These are phyloP conservation scores for Claviceps sorghi DNA, from an alignment of 2,329 filamentous ascomycete genomes.

Conservation along the genomic window DNA sequence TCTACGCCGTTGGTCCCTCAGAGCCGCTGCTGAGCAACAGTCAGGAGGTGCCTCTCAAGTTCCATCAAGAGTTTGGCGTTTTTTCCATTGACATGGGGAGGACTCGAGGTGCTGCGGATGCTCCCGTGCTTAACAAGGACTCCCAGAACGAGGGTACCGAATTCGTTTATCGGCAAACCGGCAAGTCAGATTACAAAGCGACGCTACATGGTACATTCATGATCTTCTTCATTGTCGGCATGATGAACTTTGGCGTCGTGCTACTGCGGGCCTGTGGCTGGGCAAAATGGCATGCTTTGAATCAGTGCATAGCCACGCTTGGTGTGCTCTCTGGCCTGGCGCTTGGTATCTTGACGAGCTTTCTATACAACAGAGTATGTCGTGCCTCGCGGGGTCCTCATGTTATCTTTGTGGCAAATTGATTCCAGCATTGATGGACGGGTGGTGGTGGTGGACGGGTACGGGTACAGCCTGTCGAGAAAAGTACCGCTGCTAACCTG, in stretches of 20 bases:
- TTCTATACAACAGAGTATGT: slow-evolving; percentile 37
- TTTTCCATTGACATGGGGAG: slow-evolving; percentile 41
- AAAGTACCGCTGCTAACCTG: background rate
- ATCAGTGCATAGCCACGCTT: slow-evolving; percentile 34
- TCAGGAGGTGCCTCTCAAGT: slow-evolving; percentile 29
- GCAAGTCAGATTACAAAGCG: slow-evolving; percentile 23
- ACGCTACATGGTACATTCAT: slow-evolving; percentile 36
- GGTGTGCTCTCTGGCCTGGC: slow-evolving; percentile 34
- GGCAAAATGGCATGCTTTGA: slow-evolving; percentile 39
- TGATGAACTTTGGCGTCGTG: slow-evolving; percentile 42
- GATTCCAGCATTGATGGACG: background rate
- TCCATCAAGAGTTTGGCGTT: slow-evolving; percentile 37
- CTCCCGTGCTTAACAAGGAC: slow-evolving; percentile 24
- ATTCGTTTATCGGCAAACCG: slow-evolving; percentile 17
- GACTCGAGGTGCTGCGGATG: slow-evolving; percentile 30
- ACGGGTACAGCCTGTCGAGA: background rate
- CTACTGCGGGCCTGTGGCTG: slow-evolving; percentile 36
- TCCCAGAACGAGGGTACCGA: slow-evolving; percentile 22
- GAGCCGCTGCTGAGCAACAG: slow-evolving; percentile 28
- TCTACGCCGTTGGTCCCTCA: slow-evolving; percentile 41
- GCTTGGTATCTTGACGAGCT: slow-evolving; percentile 38
- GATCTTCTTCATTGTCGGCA: slow-evolving; percentile 37
- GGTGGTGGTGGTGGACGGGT: background rate
- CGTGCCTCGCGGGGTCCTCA: background rate
- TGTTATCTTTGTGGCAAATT: background rate